These are phyloP conservation scores for Elsinoe batatas DNA, from an alignment of 2,329 filamentous ascomycete genomes.

Conservation along the genomic window DNA sequence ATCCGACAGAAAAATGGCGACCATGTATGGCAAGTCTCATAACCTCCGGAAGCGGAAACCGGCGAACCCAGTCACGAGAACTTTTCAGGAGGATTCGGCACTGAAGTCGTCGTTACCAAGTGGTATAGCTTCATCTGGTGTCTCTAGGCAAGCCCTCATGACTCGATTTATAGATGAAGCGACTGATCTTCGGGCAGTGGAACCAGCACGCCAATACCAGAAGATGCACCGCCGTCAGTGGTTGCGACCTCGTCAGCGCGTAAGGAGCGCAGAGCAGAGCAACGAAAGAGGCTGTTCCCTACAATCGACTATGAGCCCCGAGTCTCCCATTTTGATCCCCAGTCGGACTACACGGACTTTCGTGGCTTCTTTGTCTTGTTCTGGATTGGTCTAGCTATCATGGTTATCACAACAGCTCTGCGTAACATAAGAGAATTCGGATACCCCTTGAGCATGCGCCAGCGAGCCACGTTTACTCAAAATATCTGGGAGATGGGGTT, in stretches of 20 bases:
- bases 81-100: conserved; percentile 2
- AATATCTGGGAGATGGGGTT: conserved; percentile 81
- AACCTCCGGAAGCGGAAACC: conserved; percentile 1
- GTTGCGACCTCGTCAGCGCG: conserved; percentile 77
- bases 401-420: conserved; percentile 90
- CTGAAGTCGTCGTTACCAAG: conserved; percentile 3
- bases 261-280: conserved; percentile 64
- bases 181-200: conserved; percentile 15
- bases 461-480: conserved; percentile 79
- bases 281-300: conserved; percentile 78
- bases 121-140: conserved; percentile 9
- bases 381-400: conserved; percentile 93
- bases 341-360: conserved; percentile 87
- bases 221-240: conserved; percentile 86
- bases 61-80: conserved; percentile 2
- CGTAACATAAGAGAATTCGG: conserved; percentile 92
- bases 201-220: conserved; percentile 71
- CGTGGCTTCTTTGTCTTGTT: conserved; percentile 96
- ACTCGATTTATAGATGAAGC: neutral
- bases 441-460: conserved; percentile 70
- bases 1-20: neutral
- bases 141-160: conserved; percentile 14
- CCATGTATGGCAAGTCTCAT: neutral
- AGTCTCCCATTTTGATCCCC: conserved; percentile 90
- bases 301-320: conserved; percentile 84